phyloP scores from a whole-genome alignment of 2,329 filamentous ascomycete genomes.

The Alternaria sp. region DNA sequence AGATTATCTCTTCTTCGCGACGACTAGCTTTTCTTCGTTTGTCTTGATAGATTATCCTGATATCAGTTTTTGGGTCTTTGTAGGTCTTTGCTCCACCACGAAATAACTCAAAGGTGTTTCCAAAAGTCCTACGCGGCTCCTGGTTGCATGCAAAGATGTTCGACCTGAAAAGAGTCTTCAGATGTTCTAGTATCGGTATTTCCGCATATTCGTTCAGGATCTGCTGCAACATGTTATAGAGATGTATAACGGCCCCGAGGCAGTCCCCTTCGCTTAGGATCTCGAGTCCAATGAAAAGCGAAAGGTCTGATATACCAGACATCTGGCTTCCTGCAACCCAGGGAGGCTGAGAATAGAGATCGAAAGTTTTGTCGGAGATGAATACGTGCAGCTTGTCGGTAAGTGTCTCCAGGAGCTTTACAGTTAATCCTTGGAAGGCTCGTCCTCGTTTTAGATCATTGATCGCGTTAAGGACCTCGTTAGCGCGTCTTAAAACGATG shows the following conservation, averaged over 20 bases:
- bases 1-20: no score
- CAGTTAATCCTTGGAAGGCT: no score
- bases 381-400: no score
- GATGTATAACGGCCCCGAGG: not conserved
- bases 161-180: not conserved
- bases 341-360: no score
- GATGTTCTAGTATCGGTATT: not conserved
- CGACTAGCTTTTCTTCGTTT: no score
- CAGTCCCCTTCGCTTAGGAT: accelerated
- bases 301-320: no score
- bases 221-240: not conserved
- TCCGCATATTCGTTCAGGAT: not conserved
- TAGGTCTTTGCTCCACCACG: accelerated
- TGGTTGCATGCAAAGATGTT: not conserved
- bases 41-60: accelerated
- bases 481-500: no score
- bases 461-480: no score
- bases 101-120: not conserved
- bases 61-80: accelerated
- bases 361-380: no score
- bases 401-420: no score
- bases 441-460: no score
- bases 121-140: not conserved
- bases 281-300: not conserved
- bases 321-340: no score